A percentile compares a stretch with the other conserved stretches of the same genome.
Evolutionary conservation across 176 grass and related monocot species (phyloP).

Genomic region (Rhynchospora tenuis): DNA sequence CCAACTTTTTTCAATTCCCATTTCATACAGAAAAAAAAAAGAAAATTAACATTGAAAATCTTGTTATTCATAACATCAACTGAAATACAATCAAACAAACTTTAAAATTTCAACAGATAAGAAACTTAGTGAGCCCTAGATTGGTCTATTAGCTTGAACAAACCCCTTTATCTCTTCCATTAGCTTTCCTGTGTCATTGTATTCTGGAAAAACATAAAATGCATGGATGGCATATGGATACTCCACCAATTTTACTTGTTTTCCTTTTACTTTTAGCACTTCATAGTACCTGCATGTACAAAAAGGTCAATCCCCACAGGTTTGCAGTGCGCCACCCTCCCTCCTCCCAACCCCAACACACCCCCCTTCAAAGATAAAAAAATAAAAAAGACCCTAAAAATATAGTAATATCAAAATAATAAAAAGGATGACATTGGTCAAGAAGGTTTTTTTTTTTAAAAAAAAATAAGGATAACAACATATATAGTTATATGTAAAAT

Average conservation of each 20-base stretch:
- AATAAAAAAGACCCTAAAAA: too few species aligned
- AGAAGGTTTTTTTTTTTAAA: too few species aligned
- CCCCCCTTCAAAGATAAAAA: too few species aligned
- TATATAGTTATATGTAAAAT: too few species aligned
- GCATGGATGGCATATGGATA: conserved; percentile 25
- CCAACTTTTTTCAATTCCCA: too few species aligned
- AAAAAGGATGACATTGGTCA: too few species aligned
- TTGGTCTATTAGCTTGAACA: conserved; percentile 8
- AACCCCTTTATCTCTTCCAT: conserved; percentile 10
- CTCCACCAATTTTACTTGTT: conserved; percentile 15
- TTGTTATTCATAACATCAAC: too few species aligned
- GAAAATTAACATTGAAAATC: background rate
- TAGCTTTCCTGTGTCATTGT: background rate
- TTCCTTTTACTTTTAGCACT: conserved; percentile 5
- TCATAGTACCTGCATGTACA: background rate
- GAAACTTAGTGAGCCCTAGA: background rate
- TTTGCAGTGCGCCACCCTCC: too few species aligned
- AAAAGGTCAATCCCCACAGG: background rate
- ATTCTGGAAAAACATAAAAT: background rate
- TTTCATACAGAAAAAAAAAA: background rate
- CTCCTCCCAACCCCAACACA: too few species aligned
- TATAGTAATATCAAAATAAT: too few species aligned
- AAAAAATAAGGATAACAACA: too few species aligned
- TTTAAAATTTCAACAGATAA: background rate
- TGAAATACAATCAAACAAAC: background rate